These are phyloP conservation scores for Albophoma yamanashiensis DNA, from an alignment of 2,329 filamentous ascomycete genomes.

Conservation along the genomic window DNA sequence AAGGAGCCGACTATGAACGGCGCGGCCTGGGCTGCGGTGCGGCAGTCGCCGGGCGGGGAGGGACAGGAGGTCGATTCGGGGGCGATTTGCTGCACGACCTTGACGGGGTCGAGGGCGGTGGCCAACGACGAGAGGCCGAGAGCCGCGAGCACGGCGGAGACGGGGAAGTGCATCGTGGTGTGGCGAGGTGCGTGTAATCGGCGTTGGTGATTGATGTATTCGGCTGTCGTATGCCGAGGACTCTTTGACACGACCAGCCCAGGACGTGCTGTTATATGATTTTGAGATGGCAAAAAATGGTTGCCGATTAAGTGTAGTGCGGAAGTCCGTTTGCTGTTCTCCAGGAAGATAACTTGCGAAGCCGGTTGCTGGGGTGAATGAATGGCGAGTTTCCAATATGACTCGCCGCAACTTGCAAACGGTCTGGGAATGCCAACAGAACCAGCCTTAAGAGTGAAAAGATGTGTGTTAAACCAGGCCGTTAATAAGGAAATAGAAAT, in stretches of 20 bases:
- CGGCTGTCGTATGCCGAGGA: neutral
- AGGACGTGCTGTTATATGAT: neutral
- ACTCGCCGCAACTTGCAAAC: neutral
- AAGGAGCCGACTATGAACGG: conserved; percentile 46
- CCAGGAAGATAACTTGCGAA: neutral
- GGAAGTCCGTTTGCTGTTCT: neutral
- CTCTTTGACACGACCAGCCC: too few relatives aligned
- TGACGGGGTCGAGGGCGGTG: conserved; percentile 13
- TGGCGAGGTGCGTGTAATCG: neutral
- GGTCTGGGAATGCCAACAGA: neutral
- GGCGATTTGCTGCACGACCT: conserved; percentile 42
- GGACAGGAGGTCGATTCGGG: conserved; percentile 36
- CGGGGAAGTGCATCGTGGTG: conserved; percentile 15
- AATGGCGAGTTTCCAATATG: neutral
- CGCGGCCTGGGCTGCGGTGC: conserved; percentile 51
- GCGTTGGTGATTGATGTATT: neutral
- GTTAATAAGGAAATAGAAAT: neutral
- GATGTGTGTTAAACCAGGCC: neutral
- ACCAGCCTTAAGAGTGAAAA: neutral
- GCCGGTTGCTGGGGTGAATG: neutral
- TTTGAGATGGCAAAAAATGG: neutral
- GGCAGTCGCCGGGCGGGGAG: conserved; percentile 38
- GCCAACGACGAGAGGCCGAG: conserved; percentile 7
- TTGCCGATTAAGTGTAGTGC: neutral
- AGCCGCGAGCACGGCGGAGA: conserved; percentile 4